These are phyloP conservation scores for Phytopythium montanum DNA, from an alignment of 352 stramenopile species.

Conservation along the genomic window DNA sequence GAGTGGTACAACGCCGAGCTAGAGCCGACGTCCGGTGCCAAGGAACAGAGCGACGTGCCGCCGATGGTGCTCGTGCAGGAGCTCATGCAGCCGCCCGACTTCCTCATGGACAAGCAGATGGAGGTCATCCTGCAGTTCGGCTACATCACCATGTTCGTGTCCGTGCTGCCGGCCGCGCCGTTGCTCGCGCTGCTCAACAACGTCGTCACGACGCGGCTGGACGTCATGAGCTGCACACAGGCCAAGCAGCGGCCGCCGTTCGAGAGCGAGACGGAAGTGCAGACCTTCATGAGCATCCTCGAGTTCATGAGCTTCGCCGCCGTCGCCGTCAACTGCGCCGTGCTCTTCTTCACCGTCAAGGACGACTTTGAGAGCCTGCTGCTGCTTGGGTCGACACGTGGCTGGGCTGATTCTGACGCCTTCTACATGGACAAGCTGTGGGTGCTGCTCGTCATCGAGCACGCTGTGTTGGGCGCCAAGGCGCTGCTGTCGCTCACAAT, in stretches of 20 bases:
- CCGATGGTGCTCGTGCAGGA: conserved; percentile 58
- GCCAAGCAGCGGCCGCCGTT: conserved; percentile 71
- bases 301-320: conserved; percentile 90
- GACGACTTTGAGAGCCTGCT: conserved; percentile 62
- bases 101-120: conserved; percentile 78
- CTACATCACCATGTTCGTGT: conserved; percentile 94
- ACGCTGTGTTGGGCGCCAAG: conserved; percentile 62
- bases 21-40: background rate
- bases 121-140: conserved; percentile 88
- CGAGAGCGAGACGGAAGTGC: conserved; percentile 82
- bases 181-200: conserved; percentile 88
- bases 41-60: conserved; percentile 19
- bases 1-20: conserved; percentile 65
- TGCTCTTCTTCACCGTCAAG: conserved; percentile 71
- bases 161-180: conserved; percentile 85
- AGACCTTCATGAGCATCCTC: conserved; percentile 90
- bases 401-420: conserved; percentile 14
- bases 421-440: conserved; percentile 59
- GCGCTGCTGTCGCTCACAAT: conserved; percentile 61
- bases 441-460: conserved; percentile 58
- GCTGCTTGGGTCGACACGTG: conserved; percentile 5
- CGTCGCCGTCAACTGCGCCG: conserved; percentile 68
- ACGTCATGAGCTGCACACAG: conserved; percentile 78
- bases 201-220: conserved; percentile 83
- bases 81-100: conserved; percentile 65